A percentile compares a stretch with the other conserved stretches of the same genome.
These are phyloP conservation scores for Sporothrix pseudoabietina DNA, from an alignment of 2,329 filamentous ascomycete genomes.

Conservation along the genomic window DNA sequence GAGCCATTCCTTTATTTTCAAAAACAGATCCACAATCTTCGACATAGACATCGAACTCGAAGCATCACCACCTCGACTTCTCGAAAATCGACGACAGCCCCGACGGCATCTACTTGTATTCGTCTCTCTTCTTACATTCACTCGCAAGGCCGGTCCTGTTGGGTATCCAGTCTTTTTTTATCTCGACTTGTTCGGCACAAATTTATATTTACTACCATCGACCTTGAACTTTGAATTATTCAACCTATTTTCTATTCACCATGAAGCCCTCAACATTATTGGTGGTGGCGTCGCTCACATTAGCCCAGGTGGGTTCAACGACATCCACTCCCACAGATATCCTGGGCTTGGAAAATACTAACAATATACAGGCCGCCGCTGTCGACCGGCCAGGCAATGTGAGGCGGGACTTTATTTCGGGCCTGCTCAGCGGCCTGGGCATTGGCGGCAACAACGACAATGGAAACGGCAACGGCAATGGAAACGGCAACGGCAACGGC, in stretches of 20 bases:
- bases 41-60: background rate
- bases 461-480: slow-evolving; percentile 24
- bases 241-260: slow-evolving; percentile 28
- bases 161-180: slow-evolving; percentile 22
- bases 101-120: background rate
- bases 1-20: slow-evolving; percentile 12
- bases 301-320: slow-evolving; percentile 38
- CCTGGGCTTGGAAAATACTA: background rate
- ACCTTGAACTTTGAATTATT: background rate
- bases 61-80: background rate
- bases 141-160: slow-evolving; percentile 33
- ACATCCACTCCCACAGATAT: background rate
- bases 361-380: slow-evolving; percentile 37
- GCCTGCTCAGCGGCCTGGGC: slow-evolving; percentile 35
- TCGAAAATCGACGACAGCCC: background rate
- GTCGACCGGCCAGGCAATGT: slow-evolving; percentile 33
- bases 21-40: background rate
- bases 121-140: background rate
- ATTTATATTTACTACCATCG: background rate
- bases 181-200: background rate
- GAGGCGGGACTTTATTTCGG: slow-evolving; percentile 39
- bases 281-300: slow-evolving; percentile 37
- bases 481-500: background rate
- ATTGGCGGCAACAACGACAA: slow-evolving; percentile 27
- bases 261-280: slow-evolving; percentile 39